Conservation (phyloP, 768 basidiomycete genomes). For the Phanerochaete sordida region DNA sequence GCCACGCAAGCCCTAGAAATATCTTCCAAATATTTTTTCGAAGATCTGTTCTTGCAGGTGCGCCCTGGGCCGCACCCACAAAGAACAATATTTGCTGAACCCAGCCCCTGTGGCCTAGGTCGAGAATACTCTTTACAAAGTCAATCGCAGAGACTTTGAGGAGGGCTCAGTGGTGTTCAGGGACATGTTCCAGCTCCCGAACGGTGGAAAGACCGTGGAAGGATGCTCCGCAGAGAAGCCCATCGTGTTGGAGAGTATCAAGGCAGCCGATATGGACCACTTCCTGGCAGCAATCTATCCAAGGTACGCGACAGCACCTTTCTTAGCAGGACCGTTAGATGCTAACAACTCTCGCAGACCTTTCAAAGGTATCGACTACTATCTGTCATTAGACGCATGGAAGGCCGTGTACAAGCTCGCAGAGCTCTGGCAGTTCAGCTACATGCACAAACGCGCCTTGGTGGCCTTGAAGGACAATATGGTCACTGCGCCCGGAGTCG, state of each 20-base stretch:
- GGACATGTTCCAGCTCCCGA: background rate
- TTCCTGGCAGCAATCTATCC: background rate
- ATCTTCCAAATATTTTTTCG: background rate
- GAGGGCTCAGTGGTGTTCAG: background rate
- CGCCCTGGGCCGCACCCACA: too few species aligned
- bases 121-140: background rate
- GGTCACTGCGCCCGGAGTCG: background rate
- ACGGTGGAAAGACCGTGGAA: background rate
- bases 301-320: background rate
- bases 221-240: background rate
- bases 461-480: background rate
- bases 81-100: too few species aligned
- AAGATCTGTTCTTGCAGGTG: background rate
- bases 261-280: background rate
- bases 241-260: background rate
- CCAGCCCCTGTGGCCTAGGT: too few species aligned
- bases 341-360: background rate
- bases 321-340: background rate
- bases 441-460: too few species aligned
- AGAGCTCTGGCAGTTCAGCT: too few species aligned
- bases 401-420: background rate
- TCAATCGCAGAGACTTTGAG: background rate
- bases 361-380: background rate
- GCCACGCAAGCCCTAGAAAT: background rate
- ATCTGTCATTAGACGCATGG: background rate